phyloP scores from a whole-genome alignment of 306 rosid genomes.

The Vigna angularis region DNA sequence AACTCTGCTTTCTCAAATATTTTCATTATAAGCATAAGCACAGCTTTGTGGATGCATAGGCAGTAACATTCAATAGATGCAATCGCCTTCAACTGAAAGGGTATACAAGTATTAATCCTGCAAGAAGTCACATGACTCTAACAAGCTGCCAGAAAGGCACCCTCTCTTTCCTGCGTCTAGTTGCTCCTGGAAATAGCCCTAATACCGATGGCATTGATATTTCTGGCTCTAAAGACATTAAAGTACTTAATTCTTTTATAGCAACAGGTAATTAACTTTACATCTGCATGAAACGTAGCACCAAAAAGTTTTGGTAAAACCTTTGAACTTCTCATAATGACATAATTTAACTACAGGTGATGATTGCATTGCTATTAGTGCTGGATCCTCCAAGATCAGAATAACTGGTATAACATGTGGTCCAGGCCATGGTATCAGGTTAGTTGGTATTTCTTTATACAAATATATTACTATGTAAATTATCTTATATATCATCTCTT shows the following conservation, averaged over 20 bases:
- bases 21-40: neutral
- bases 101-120: slow-evolving; percentile 48
- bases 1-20: slow-evolving; percentile 8
- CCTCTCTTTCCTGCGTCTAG: slow-evolving; percentile 44
- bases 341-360: slow-evolving; percentile 47
- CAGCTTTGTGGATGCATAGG: slow-evolving; percentile 35
- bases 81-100: slow-evolving; percentile 48
- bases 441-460: slow-evolving; percentile 1
- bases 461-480: too few species aligned
- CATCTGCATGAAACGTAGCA: neutral
- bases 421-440: slow-evolving; percentile 76
- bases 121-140: slow-evolving; percentile 62
- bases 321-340: slow-evolving; percentile 4
- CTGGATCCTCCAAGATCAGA: slow-evolving; percentile 50
- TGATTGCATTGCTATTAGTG: slow-evolving; percentile 63
- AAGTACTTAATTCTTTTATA: slow-evolving; percentile 51
- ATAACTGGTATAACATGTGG: slow-evolving; percentile 56
- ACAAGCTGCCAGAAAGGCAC: slow-evolving; percentile 46
- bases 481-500: too few species aligned
- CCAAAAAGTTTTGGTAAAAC: neutral
- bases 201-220: slow-evolving; percentile 66
- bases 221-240: slow-evolving; percentile 49
- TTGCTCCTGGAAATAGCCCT: slow-evolving; percentile 60
- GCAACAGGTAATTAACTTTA: slow-evolving; percentile 47
- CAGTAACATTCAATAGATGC: slow-evolving; percentile 56